Conservation (phyloP, 2,329 filamentous ascomycete species). For the Ceratocystis cubensis region DNA sequence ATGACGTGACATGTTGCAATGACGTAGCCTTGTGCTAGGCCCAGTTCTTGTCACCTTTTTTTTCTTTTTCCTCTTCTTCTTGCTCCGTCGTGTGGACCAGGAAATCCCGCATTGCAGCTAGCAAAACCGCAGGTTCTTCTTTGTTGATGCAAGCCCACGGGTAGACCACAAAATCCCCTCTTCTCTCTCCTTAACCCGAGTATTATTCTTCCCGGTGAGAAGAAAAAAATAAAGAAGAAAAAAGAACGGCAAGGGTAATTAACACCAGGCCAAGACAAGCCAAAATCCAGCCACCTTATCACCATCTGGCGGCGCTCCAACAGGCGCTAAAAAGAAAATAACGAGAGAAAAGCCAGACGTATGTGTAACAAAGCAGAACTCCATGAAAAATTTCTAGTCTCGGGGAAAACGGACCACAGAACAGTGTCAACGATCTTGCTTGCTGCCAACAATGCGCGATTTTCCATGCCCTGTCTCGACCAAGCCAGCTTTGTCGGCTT, state of each 20-base stretch:
- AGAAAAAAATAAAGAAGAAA: too few species aligned
- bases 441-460: neutral
- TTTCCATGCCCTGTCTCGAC: neutral
- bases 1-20: conserved; percentile 8
- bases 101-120: neutral
- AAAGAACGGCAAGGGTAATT: too few species aligned
- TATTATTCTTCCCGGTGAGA: neutral
- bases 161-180: neutral
- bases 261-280: too few species aligned
- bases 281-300: neutral
- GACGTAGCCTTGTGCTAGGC: neutral
- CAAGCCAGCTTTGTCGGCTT: neutral
- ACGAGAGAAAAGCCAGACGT: neutral
- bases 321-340: neutral
- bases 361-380: conserved; percentile 1
- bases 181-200: neutral
- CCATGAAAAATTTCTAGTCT: neutral
- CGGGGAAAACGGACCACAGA: neutral
- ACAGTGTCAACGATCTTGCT: neutral
- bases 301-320: neutral
- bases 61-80: neutral
- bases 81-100: neutral
- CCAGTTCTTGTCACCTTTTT: neutral
- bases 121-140: neutral
- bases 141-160: neutral